Percentiles rank a stretch among this genome's conserved stretches.
phyloP scores from a whole-genome alignment of 352 stramenopile genomes.

The Phytopythium montanum region DNA sequence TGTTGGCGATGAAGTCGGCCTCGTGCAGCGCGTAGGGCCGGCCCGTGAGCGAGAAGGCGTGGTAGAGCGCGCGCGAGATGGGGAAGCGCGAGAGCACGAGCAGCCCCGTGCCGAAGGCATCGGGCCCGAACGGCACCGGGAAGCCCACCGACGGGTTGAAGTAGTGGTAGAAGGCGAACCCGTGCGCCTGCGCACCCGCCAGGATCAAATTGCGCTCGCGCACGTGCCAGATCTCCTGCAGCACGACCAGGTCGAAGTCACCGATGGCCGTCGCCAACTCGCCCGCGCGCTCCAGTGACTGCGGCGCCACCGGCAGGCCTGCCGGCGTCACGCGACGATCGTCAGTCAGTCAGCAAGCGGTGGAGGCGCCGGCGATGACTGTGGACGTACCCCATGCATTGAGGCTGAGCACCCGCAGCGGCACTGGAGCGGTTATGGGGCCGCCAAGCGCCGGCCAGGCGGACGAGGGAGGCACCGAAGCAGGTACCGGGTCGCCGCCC shows the following conservation, averaged over 20 bases:
- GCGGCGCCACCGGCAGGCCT: slow-evolving; percentile 66
- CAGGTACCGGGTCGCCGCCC: slow-evolving; percentile 45
- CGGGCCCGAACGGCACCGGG: slow-evolving; percentile 59
- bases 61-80: slow-evolving; percentile 56
- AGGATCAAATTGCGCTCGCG: slow-evolving; percentile 78
- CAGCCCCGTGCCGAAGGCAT: slow-evolving; percentile 75
- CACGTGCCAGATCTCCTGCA: slow-evolving; percentile 82
- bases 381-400: slow-evolving; percentile 69
- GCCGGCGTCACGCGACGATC: background rate
- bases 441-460: slow-evolving; percentile 10
- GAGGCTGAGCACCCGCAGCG: slow-evolving; percentile 64
- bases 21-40: slow-evolving; percentile 76
- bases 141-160: slow-evolving; percentile 79
- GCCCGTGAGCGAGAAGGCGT: slow-evolving; percentile 76
- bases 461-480: slow-evolving; percentile 34
- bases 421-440: slow-evolving; percentile 11
- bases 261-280: slow-evolving; percentile 68
- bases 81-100: slow-evolving; percentile 73
- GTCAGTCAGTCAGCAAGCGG: background rate
- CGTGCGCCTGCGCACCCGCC: slow-evolving; percentile 42
- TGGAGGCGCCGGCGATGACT: too few species aligned
- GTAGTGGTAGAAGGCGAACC: slow-evolving; percentile 82
- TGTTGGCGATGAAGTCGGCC: slow-evolving; percentile 79
- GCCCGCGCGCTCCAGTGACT: slow-evolving; percentile 56
- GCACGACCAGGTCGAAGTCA: slow-evolving; percentile 71